Conservation (phyloP, 225 moss, liverwort and hornwort genomes). For the Pseudoscleropodium purum region DNA sequence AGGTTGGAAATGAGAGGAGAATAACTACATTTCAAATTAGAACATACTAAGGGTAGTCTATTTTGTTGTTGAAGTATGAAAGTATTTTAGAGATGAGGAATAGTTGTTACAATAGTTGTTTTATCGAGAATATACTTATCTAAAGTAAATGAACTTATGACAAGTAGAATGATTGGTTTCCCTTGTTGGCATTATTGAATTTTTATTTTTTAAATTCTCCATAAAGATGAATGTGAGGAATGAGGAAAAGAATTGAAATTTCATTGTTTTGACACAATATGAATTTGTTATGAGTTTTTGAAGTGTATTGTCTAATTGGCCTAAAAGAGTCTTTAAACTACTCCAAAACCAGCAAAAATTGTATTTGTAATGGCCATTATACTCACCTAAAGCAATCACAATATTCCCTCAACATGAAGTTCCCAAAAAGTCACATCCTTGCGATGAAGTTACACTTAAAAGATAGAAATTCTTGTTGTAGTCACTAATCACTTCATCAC, state of each 20-base stretch:
- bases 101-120: not conserved
- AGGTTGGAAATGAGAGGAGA: accelerated
- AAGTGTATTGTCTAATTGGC: not conserved
- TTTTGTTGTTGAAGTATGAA: not conserved
- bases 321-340: not conserved
- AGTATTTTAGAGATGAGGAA: not conserved
- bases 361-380: no score
- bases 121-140: not conserved
- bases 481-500: not conserved
- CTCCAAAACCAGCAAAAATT: not conserved
- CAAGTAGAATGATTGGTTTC: not conserved
- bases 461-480: not conserved
- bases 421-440: accelerated
- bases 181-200: not conserved
- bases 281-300: not conserved
- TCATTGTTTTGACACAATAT: not conserved
- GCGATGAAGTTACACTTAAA: not conserved
- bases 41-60: not conserved
- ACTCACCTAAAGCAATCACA: not conserved
- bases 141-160: no score
- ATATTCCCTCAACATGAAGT: not conserved
- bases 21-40: not conserved
- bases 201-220: no score
- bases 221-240: not conserved
- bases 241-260: not conserved